A percentile compares a stretch with the other conserved stretches of the same genome.
Conservation (phyloP, 148 eudicot genomes). For the Chenopodium formosanum region DNA sequence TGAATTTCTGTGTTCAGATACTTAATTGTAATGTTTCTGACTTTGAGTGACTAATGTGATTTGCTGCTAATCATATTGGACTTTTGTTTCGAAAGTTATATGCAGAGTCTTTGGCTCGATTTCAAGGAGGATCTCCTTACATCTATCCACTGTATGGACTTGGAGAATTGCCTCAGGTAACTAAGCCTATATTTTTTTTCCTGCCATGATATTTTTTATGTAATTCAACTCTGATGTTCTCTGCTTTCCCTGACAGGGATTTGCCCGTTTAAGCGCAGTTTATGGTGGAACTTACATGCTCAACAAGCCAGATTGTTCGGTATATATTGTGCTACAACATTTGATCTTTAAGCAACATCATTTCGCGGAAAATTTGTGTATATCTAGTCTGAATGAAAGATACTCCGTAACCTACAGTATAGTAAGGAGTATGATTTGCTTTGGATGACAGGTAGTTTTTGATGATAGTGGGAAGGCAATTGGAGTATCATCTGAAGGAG, state of each 20-base stretch:
- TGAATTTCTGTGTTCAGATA: not conserved
- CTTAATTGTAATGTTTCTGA: not conserved
- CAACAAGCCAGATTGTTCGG: slow-evolving; percentile 75
- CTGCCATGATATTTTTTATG: not conserved
- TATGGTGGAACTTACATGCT: slow-evolving; percentile 95
- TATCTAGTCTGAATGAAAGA: too few relatives aligned
- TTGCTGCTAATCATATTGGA: slow-evolving; percentile 7
- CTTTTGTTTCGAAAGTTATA: slow-evolving; percentile 47
- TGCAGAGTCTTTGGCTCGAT: slow-evolving; percentile 85
- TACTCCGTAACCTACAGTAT: too few relatives aligned
- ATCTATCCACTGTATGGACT: slow-evolving; percentile 94
- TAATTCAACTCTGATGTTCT: not conserved
- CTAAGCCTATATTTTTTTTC: not conserved
- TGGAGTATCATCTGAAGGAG: slow-evolving; percentile 96
- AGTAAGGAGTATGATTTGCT: not conserved
- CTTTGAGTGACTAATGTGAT: not conserved
- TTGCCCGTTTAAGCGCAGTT: slow-evolving; percentile 87
- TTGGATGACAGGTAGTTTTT: slow-evolving; percentile 64
- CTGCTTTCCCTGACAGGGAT: slow-evolving; percentile 42
- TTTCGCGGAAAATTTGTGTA: too few relatives aligned
- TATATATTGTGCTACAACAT: slow-evolving; percentile 13
- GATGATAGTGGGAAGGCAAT: slow-evolving; percentile 62
- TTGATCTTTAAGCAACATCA: not conserved
- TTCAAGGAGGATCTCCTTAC: slow-evolving; percentile 90
- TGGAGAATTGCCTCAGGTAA: slow-evolving; percentile 86